phyloP scores from a whole-genome alignment of 192 early-diverging fungal genomes.

The Mortierella antarctica region DNA sequence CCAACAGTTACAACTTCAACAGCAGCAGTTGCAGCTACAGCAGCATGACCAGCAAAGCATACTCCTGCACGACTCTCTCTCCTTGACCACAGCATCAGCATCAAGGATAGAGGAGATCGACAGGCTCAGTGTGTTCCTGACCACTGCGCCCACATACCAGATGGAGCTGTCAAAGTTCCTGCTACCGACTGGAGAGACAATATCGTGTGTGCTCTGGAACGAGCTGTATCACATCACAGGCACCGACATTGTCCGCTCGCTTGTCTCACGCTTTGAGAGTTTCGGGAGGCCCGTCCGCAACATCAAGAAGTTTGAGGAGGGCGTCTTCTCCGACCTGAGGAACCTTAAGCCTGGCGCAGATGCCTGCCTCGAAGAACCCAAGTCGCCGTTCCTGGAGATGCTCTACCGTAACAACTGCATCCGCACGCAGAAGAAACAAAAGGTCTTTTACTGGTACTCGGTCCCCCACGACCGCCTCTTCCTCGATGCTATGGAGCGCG shows the following conservation, averaged over 20 bases:
- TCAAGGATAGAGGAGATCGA: conserved; percentile 54
- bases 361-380: conserved; percentile 91
- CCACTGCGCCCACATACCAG: conserved; percentile 47
- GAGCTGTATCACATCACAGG: conserved; percentile 94
- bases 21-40: conserved; percentile 37
- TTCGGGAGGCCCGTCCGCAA: conserved; percentile 89
- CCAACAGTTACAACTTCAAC: conserved; percentile 25
- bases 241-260: conserved; percentile 93
- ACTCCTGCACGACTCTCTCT: conserved; percentile 35
- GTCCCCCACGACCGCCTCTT: conserved; percentile 96
- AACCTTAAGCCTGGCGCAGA: conserved; percentile 96
- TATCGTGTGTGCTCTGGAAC: conserved; percentile 96
- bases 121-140: conserved; percentile 46
- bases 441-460: conserved; percentile 98
- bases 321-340: conserved; percentile 94
- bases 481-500: conserved; percentile 94
- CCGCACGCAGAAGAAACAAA: conserved; percentile 99
- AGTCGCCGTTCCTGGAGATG: conserved; percentile 94
- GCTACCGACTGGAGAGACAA: conserved; percentile 86
- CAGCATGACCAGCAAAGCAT: conserved; percentile 39
- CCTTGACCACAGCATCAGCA: conserved; percentile 43
- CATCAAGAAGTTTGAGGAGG: conserved; percentile 98
- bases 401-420: conserved; percentile 97
- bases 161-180: conserved; percentile 52
- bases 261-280: conserved; percentile 91